phyloP scores from a whole-genome alignment of 345 rosid genomes.

The Sonneratia alba region DNA sequence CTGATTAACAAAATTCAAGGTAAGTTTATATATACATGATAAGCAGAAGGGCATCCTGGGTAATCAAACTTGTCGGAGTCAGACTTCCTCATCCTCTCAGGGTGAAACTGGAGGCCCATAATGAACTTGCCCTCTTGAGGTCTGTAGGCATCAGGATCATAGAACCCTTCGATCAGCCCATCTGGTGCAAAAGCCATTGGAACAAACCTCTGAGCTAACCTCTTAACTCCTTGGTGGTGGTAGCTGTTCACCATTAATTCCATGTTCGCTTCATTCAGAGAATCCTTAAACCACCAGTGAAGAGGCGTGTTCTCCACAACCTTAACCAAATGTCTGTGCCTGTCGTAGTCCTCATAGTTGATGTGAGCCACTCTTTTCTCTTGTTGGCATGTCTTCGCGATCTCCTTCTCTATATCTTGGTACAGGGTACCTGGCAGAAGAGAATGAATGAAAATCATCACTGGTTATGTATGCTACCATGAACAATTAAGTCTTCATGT shows the following conservation, averaged over 20 bases:
- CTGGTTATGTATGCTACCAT: not conserved
- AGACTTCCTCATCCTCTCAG: slow-evolving; percentile 63
- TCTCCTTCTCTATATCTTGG: slow-evolving; percentile 56
- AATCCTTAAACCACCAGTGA: slow-evolving; percentile 57
- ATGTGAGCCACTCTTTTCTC: slow-evolving; percentile 42
- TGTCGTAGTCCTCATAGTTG: slow-evolving; percentile 67
- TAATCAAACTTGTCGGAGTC: slow-evolving; percentile 54
- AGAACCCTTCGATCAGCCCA: slow-evolving; percentile 78
- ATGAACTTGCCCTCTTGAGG: slow-evolving; percentile 76
- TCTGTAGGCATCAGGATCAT: slow-evolving; percentile 65
- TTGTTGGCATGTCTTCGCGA: slow-evolving; percentile 21
- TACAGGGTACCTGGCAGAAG: slow-evolving; percentile 28
- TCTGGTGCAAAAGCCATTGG: slow-evolving; percentile 82
- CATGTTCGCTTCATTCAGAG: slow-evolving; percentile 40
- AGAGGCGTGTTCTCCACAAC: slow-evolving; percentile 54
- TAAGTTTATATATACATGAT: slow-evolving; percentile 34
- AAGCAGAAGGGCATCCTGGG: slow-evolving; percentile 73
- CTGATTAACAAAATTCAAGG: not conserved
- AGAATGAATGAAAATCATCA: not conserved
- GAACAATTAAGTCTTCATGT: no score
- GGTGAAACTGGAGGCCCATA: slow-evolving; percentile 87
- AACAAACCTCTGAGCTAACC: slow-evolving; percentile 52
- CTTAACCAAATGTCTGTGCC: slow-evolving; percentile 52
- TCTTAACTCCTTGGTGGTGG: slow-evolving; percentile 87
- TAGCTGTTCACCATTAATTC: slow-evolving; percentile 74